phyloP scores from a whole-genome alignment of 108 stramenopile species.

The Cyclotella distinguenda region DNA sequence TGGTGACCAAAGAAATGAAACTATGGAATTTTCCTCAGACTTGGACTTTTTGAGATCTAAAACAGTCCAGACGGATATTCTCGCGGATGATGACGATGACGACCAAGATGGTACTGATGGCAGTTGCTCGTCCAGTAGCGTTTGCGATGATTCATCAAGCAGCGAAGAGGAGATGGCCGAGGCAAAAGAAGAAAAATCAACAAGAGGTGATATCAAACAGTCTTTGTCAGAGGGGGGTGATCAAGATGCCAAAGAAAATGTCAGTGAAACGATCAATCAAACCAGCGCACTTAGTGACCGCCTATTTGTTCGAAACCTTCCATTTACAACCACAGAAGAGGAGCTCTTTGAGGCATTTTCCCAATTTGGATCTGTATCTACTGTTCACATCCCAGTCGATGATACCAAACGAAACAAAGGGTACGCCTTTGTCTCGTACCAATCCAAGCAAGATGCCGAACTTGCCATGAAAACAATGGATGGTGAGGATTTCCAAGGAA shows the following conservation, averaged over 20 bases:
- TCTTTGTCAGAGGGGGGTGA: not conserved
- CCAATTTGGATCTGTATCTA: conserved; percentile 64
- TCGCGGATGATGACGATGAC: conserved; percentile 55
- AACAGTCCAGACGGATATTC: conserved; percentile 53
- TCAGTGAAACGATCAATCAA: not conserved
- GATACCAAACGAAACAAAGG: conserved; percentile 89
- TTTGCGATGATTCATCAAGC: conserved; percentile 27
- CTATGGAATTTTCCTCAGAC: conserved; percentile 43
- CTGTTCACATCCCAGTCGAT: conserved; percentile 95
- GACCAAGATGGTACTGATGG: conserved; percentile 32
- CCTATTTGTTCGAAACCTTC: conserved; percentile 94
- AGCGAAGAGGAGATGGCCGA: conserved; percentile 23
- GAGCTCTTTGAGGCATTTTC: conserved; percentile 85
- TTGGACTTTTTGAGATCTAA: conserved; percentile 85
- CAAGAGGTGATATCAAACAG: not conserved
- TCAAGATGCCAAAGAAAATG: not conserved
- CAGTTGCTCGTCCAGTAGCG: conserved; percentile 20
- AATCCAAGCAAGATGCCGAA: conserved; percentile 52
- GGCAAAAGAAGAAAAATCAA: conserved; percentile 1
- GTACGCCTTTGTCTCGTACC: conserved; percentile 92
- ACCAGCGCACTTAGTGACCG: conserved; percentile 50
- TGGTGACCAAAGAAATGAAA: conserved; percentile 21
- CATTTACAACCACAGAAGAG: conserved; percentile 90
- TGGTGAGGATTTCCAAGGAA: conserved; percentile 82
- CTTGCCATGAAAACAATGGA: conserved; percentile 66